A percentile compares a stretch with the other conserved stretches of the same genome.
Conservation (phyloP, 495 filamentous ascomycete species). For the Penicillium mononematosum region DNA sequence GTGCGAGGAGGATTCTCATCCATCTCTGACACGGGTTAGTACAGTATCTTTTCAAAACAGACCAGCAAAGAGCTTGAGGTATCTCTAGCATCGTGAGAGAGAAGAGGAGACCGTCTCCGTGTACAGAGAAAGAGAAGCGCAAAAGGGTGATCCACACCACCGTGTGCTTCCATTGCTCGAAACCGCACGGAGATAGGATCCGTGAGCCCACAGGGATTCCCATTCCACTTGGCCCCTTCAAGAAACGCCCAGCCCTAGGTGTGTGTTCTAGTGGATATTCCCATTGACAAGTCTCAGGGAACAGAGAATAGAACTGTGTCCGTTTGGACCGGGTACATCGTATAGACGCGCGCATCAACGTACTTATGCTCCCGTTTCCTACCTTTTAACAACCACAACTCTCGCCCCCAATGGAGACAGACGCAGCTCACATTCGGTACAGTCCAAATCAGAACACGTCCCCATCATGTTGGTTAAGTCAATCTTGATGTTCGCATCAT, state of each 20-base stretch:
- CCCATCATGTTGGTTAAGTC: not conserved
- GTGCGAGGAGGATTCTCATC: not conserved
- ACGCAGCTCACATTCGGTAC: not conserved
- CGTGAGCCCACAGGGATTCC: constrained; percentile 9
- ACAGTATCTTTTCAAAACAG: not conserved
- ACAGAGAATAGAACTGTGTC: no score
- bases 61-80: not conserved
- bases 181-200: constrained; percentile 19
- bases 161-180: constrained; percentile 15
- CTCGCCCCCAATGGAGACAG: not conserved
- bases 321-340: not conserved
- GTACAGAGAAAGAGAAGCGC: not conserved
- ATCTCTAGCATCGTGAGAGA: not conserved
- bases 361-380: not conserved
- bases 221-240: constrained; percentile 10
- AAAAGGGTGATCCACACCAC: constrained; percentile 9
- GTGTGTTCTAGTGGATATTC: not conserved
- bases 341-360: not conserved
- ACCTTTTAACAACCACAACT: not conserved
- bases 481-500: not conserved
- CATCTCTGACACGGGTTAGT: not conserved
- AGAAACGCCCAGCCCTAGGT: not conserved
- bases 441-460: not conserved
- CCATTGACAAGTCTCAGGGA: not conserved
- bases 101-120: not conserved